These are phyloP conservation scores for Apiospora kogelbergensis DNA, from an alignment of 2,329 filamentous ascomycete genomes.

Conservation along the genomic window DNA sequence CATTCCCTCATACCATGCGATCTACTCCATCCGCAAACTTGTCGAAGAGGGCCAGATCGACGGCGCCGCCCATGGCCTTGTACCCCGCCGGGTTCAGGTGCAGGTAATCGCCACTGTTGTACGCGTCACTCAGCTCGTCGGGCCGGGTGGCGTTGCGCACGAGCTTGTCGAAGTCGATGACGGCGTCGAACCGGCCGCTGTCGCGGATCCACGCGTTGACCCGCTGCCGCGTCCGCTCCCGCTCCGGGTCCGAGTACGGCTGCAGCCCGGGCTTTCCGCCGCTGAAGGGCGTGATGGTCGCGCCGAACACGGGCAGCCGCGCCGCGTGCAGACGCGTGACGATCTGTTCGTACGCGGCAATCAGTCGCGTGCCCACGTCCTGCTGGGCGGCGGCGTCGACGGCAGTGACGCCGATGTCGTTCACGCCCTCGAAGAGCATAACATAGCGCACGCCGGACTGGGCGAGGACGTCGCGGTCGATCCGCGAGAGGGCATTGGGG, in stretches of 20 bases:
- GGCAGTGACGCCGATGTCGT: slow-evolving; percentile 58
- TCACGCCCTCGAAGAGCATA: slow-evolving; percentile 63
- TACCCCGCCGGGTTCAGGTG: slow-evolving; percentile 59
- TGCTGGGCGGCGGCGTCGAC: slow-evolving; percentile 42
- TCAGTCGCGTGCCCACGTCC: slow-evolving; percentile 45
- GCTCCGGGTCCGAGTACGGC: slow-evolving; percentile 48
- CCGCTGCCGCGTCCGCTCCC: slow-evolving; percentile 53
- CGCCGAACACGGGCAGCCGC: slow-evolving; percentile 55
- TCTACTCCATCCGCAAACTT: slow-evolving; percentile 29
- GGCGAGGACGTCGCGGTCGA: slow-evolving; percentile 60
- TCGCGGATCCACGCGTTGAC: slow-evolving; percentile 60
- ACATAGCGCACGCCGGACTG: slow-evolving; percentile 55
- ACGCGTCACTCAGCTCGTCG: slow-evolving; percentile 39
- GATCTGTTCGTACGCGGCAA: slow-evolving; percentile 58
- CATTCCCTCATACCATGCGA: slow-evolving; percentile 9
- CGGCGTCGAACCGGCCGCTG: slow-evolving; percentile 55
- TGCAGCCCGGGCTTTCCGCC: slow-evolving; percentile 40
- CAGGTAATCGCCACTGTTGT: slow-evolving; percentile 59
- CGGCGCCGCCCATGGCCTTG: slow-evolving; percentile 51
- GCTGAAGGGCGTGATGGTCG: slow-evolving; percentile 58
- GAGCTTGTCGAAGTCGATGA: slow-evolving; percentile 61
- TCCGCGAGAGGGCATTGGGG: slow-evolving; percentile 54
- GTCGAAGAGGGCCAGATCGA: slow-evolving; percentile 52
- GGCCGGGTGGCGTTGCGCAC: slow-evolving; percentile 45
- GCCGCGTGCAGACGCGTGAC: slow-evolving; percentile 49